Evolutionary conservation across 192 early-diverging fungal species (phyloP), one percentile per base, ranked within the genome.

Genomic region (Backusella sp.): DNA sequence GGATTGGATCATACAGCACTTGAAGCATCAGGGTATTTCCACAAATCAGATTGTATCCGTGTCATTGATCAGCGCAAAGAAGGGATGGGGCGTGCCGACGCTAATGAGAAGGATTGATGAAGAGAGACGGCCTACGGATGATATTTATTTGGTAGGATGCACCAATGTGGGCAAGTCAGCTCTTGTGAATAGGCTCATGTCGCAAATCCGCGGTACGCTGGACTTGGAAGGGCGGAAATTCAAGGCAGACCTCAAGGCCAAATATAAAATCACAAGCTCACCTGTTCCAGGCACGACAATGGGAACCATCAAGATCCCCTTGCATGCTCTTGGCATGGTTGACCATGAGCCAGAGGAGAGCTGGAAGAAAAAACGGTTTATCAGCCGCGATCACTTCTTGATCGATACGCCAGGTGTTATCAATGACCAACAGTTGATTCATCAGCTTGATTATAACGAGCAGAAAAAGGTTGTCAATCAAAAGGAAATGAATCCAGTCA

Each of bases 111-210:
- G 84, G 4, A 79, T 91, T 11, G 42, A 77, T 11, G 73, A 79
- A 46, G 79, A 82, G 12, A 80, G 87, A 71, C 62, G 78, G 14
- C 66, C 53, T 11, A 83, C 75, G 9, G 80, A 84, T 66, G 88
- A 94, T 72, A 78, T 93, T 17, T 94, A 90, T 72, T 80, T 94
- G 76, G 84, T 94, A 34, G 93, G 93, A 6, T 86, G 88, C 37
- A 87, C 91, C 2, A 94, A 94, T 74, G 93, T 90, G 12, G 93
- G 93, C 35, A 94, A 94, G 81, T 92, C 92, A 2, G 92, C 90
- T 56, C 80, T 94, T 11, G 79, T 94, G 59, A 91, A 92, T 66
- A 86, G 86, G 26, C 73, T 94, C n/a, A 77, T 90, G 66, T 79
- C 88, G 21, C 86, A 89, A 59, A 84, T 82, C 70, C 79, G 81